Evolutionary conservation across 2,329 filamentous ascomycete genomes (phyloP).

Genomic region (Aspergillus sp.): DNA sequence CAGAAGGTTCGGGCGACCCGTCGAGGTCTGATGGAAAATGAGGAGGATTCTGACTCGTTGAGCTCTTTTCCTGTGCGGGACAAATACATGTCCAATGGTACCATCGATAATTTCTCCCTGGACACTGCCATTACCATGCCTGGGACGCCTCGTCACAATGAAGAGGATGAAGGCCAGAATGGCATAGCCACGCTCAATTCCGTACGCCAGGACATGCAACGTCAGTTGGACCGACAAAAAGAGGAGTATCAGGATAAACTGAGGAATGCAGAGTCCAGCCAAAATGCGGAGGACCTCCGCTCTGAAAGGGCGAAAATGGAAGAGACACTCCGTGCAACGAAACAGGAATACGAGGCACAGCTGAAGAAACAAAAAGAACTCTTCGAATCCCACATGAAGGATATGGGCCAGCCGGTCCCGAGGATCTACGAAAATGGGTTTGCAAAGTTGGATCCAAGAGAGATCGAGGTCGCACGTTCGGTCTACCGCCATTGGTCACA

Average conservation of each 20-base stretch:
- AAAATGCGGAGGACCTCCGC: constrained; percentile 77
- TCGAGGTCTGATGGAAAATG: constrained; percentile 62
- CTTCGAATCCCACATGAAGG: constrained; percentile 80
- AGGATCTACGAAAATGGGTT: constrained; percentile 48
- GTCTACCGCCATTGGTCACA: constrained; percentile 74
- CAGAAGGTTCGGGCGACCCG: constrained; percentile 83
- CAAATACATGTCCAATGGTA: constrained; percentile 93
- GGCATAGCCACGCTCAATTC: constrained; percentile 65
- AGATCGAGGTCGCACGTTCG: constrained; percentile 67
- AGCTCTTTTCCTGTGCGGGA: constrained; percentile 86
- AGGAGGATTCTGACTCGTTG: constrained; percentile 84
- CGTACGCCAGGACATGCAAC: constrained; percentile 78
- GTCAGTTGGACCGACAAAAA: constrained; percentile 77
- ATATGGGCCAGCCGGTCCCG: constrained; percentile 61
- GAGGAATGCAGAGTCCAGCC: constrained; percentile 69
- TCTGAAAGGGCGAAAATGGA: constrained; percentile 85
- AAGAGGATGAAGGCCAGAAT: constrained; percentile 60
- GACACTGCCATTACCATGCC: constrained; percentile 94
- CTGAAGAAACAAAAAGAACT: constrained; percentile 78
- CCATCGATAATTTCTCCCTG: constrained; percentile 91
- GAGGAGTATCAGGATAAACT: constrained; percentile 78
- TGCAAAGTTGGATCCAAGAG: constrained; percentile 63
- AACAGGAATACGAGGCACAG: constrained; percentile 85
- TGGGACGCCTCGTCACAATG: constrained; percentile 74
- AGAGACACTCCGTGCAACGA: constrained; percentile 71